Percentiles rank a stretch among this genome's conserved stretches.
phyloP scores from a whole-genome alignment of 2,329 filamentous ascomycete genomes.

The Furcasterigmium furcatum region DNA sequence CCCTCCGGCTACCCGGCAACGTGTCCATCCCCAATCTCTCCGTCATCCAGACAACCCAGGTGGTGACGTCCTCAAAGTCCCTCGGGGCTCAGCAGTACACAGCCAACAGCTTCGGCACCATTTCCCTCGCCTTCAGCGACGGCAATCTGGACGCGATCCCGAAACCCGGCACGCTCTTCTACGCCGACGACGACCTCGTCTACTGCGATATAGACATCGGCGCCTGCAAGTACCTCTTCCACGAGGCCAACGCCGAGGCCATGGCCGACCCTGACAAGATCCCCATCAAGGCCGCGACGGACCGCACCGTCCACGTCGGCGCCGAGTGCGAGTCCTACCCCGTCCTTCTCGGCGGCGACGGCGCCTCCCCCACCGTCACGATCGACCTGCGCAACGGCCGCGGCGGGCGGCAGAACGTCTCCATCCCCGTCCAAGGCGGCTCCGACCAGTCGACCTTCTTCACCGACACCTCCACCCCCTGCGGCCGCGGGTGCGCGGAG shows the following conservation, averaged over 20 bases:
- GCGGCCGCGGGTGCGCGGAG: constrained; percentile 19
- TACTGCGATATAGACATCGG: constrained; percentile 9
- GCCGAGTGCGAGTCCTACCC: constrained; percentile 24
- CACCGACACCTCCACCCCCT: constrained; percentile 19
- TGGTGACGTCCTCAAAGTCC: constrained; percentile 17
- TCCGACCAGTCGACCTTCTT: constrained; percentile 32
- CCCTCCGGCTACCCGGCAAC: constrained; percentile 26
- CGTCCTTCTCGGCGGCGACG: constrained; percentile 27
- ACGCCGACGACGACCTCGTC: constrained; percentile 20
- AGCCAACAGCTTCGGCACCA: constrained; percentile 38
- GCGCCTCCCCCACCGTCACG: constrained; percentile 18
- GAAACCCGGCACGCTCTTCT: constrained; percentile 22
- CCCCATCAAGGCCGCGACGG: constrained; percentile 22
- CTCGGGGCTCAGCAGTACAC: constrained; percentile 34
- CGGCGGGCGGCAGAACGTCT: constrained; percentile 14
- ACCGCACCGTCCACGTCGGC: constrained; percentile 24
- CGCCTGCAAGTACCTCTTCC: constrained; percentile 31
- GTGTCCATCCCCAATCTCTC: constrained; percentile 33
- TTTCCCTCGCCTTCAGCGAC: constrained; percentile 25
- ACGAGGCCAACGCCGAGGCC: constrained; percentile 20
- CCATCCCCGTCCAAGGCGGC: constrained; percentile 22
- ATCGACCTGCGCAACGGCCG: constrained; percentile 16
- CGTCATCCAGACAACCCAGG: constrained; percentile 24
- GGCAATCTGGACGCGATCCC: constrained; percentile 18
- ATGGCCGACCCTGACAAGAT: constrained; percentile 6